A percentile compares a stretch with the other conserved stretches of the same genome.
phyloP scores from a whole-genome alignment of 2,329 filamentous ascomycete genomes.

The Biscogniauxia mediterranea region DNA sequence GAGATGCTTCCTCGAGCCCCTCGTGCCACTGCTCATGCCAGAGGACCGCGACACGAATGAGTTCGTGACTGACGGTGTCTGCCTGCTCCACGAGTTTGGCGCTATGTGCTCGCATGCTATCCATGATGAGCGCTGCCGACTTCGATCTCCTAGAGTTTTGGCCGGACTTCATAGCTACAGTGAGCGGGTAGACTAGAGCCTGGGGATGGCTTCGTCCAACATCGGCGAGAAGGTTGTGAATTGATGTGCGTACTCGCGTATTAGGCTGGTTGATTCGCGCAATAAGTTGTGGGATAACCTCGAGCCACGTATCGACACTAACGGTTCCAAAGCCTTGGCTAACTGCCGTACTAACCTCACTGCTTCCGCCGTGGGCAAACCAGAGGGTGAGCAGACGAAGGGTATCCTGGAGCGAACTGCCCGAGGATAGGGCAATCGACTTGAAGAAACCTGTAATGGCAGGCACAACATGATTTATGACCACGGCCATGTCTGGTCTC shows the following conservation, averaged over 20 bases:
- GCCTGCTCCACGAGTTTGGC: conserved; percentile 91
- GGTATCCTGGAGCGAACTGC: conserved; percentile 93
- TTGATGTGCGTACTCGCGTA: conserved; percentile 78
- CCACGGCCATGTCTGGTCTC: conserved; percentile 60
- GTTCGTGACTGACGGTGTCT: conserved; percentile 89
- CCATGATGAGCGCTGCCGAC: conserved; percentile 92
- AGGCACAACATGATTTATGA: conserved; percentile 88
- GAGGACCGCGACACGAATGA: conserved; percentile 93
- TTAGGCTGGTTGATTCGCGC: conserved; percentile 97
- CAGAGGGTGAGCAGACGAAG: conserved; percentile 88
- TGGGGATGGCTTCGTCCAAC: conserved; percentile 94
- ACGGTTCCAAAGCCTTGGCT: conserved; percentile 89
- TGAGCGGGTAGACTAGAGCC: conserved; percentile 93
- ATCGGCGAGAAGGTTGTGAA: conserved; percentile 88
- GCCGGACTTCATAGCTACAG: conserved; percentile 93
- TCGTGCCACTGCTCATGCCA: conserved; percentile 99
- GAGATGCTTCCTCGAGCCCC: conserved; percentile 91
- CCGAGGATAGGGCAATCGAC: conserved; percentile 87
- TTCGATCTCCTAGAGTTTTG: conserved; percentile 80
- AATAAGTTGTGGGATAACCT: conserved; percentile 96
- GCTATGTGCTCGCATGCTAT: conserved; percentile 95
- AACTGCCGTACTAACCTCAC: conserved; percentile 84
- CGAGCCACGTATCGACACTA: conserved; percentile 96
- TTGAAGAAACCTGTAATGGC: conserved; percentile 96
- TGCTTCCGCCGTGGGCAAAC: conserved; percentile 89